A percentile compares a stretch with the other conserved stretches of the same genome.
phyloP scores from a whole-genome alignment of 352 stramenopile genomes.

The Phytophthora sp. region DNA sequence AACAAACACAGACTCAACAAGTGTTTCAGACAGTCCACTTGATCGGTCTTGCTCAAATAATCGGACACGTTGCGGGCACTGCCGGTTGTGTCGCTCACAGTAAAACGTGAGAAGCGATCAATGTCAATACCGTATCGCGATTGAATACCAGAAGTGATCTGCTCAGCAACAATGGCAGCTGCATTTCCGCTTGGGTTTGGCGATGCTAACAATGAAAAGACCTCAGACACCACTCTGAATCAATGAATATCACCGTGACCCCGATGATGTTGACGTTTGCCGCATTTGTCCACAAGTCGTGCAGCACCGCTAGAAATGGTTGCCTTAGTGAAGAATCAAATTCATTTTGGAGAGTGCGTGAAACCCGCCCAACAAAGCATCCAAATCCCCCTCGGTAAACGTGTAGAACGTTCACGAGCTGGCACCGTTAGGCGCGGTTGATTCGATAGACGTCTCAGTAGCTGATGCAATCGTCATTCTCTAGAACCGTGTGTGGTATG shows the following conservation, averaged over 20 bases:
- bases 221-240: conserved; percentile 8
- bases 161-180: not conserved
- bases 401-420: not conserved
- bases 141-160: not conserved
- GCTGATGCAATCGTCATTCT: not conserved
- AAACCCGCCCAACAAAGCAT: not conserved
- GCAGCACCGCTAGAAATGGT: conserved; percentile 1
- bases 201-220: conserved; percentile 4
- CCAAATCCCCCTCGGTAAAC: not conserved
- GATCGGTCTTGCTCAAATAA: not conserved
- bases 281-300: conserved; percentile 11
- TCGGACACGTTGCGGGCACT: not conserved
- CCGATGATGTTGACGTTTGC: conserved; percentile 12
- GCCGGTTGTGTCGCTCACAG: not conserved
- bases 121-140: not conserved
- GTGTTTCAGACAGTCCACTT: not conserved
- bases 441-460: not conserved
- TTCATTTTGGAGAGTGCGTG: not conserved
- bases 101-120: not conserved
- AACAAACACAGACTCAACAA: not conserved
- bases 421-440: not conserved
- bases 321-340: not conserved
- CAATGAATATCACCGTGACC: conserved; percentile 4
- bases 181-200: conserved; percentile 7
- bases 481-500: not conserved